phyloP scores from a whole-genome alignment of 23 red algal species.

The Gracilaria caudata region DNA sequence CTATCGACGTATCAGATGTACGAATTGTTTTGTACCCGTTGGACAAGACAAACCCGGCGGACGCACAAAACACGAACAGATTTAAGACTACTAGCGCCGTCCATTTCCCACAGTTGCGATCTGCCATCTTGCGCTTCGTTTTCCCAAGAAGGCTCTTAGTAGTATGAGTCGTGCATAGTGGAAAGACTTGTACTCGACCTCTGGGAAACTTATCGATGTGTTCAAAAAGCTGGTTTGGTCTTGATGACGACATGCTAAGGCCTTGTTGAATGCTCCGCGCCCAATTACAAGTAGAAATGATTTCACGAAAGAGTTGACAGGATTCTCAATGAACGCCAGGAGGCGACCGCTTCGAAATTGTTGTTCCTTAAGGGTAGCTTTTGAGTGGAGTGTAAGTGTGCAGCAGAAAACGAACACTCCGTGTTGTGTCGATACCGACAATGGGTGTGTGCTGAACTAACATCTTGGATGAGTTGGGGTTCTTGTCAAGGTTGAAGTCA shows the following conservation, averaged over 20 bases:
- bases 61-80: slow-evolving; percentile 26
- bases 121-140: slow-evolving; percentile 21
- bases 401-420: background rate
- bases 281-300: background rate
- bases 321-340: background rate
- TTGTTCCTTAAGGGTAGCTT: background rate
- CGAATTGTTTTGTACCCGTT: slow-evolving; percentile 3
- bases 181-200: slow-evolving; percentile 13
- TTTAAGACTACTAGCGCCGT: slow-evolving; percentile 13
- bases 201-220: background rate
- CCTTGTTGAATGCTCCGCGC: background rate
- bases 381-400: background rate
- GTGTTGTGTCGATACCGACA: slow-evolving; percentile 11
- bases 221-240: background rate
- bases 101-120: slow-evolving; percentile 21
- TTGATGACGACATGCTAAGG: slow-evolving; percentile 1
- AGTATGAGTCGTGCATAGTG: slow-evolving; percentile 3
- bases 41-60: slow-evolving; percentile 2
- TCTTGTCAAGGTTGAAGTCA: background rate
- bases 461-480: background rate
- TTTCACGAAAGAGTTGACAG: background rate
- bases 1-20: background rate
- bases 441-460: background rate
- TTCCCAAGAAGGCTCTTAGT: slow-evolving; percentile 18
- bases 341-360: background rate